Conservation (phyloP, 2,329 filamentous ascomycete genomes). For the Polychaeton citri region DNA sequence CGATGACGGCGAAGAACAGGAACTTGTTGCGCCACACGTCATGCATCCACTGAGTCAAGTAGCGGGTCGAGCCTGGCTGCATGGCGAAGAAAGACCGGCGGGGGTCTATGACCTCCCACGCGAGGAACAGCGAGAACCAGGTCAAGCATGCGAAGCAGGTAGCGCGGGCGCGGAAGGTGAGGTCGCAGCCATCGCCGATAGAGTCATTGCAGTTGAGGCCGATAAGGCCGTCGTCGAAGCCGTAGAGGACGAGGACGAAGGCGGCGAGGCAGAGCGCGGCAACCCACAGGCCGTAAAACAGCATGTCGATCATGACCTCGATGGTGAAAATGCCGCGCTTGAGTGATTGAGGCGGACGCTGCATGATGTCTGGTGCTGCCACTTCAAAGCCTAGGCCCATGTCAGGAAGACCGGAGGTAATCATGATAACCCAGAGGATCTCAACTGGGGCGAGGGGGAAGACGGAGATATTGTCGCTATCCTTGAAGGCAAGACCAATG, state of each 20-base stretch:
- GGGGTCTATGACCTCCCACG: slow-evolving; percentile 66
- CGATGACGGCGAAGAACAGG: slow-evolving; percentile 32
- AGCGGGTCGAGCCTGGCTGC: slow-evolving; percentile 47
- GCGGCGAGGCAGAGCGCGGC: slow-evolving; percentile 51
- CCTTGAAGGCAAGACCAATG: slow-evolving; percentile 71
- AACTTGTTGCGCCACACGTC: slow-evolving; percentile 63
- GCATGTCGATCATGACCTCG: slow-evolving; percentile 66
- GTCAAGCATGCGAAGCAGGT: slow-evolving; percentile 63
- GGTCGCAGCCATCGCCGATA: slow-evolving; percentile 43
- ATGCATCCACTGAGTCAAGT: slow-evolving; percentile 52
- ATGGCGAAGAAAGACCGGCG: slow-evolving; percentile 64
- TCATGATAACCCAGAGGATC: slow-evolving; percentile 91
- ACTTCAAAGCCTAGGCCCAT: slow-evolving; percentile 76
- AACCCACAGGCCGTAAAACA: slow-evolving; percentile 69
- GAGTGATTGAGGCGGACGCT: slow-evolving; percentile 61
- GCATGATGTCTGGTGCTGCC: slow-evolving; percentile 64
- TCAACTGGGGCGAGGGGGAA: slow-evolving; percentile 78
- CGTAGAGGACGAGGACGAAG: slow-evolving; percentile 53
- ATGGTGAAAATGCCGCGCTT: slow-evolving; percentile 59
- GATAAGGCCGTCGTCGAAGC: slow-evolving; percentile 44
- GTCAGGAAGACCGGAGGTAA: slow-evolving; percentile 75
- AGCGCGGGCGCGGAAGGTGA: slow-evolving; percentile 57
- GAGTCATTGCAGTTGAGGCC: slow-evolving; percentile 47
- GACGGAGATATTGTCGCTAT: slow-evolving; percentile 56
- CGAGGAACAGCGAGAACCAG: slow-evolving; percentile 63